Percentiles rank a stretch among this genome's conserved stretches.
phyloP scores from a whole-genome alignment of 202 grass and related monocot species.

The Setaria italica region DNA sequence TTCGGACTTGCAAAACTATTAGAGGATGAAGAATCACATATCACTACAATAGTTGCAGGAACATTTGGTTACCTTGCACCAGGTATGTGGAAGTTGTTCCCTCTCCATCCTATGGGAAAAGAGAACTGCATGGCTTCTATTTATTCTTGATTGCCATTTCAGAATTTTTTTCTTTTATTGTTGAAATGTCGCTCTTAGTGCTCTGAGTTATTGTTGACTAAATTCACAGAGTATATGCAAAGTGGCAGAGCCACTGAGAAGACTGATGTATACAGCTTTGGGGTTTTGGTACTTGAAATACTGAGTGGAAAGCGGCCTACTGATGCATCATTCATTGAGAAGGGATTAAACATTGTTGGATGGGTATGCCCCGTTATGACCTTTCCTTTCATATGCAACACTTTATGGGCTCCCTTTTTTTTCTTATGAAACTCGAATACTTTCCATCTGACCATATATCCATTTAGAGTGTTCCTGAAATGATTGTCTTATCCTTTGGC shows the following conservation, averaged over 20 bases:
- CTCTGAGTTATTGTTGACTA: constrained; percentile 38
- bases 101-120: constrained; percentile 21
- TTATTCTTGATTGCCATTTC: background rate
- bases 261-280: constrained; percentile 99
- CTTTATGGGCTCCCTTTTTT: background rate
- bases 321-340: constrained; percentile 97
- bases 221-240: constrained; percentile 95
- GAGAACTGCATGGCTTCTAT: background rate
- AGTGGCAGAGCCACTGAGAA: constrained; percentile 97
- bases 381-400: background rate
- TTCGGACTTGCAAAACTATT: constrained; percentile 97
- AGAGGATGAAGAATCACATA: constrained; percentile 97
- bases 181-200: constrained; percentile 14
- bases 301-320: constrained; percentile 91
- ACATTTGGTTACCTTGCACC: constrained; percentile 99
- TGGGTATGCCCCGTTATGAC: constrained; percentile 66
- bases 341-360: constrained; percentile 98
- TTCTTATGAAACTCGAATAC: background rate
- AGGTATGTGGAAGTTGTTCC: constrained; percentile 56
- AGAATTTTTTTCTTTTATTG: background rate
- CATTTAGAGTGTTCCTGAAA: constrained; percentile 22
- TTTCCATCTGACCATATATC: background rate
- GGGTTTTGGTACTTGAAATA: constrained; percentile 97
- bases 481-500: constrained; percentile 34
- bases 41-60: constrained; percentile 98